A percentile compares a stretch with the other conserved stretches of the same genome.
phyloP scores from a whole-genome alignment of 75 land plant species.

The Chamaecyparis obtusa region DNA sequence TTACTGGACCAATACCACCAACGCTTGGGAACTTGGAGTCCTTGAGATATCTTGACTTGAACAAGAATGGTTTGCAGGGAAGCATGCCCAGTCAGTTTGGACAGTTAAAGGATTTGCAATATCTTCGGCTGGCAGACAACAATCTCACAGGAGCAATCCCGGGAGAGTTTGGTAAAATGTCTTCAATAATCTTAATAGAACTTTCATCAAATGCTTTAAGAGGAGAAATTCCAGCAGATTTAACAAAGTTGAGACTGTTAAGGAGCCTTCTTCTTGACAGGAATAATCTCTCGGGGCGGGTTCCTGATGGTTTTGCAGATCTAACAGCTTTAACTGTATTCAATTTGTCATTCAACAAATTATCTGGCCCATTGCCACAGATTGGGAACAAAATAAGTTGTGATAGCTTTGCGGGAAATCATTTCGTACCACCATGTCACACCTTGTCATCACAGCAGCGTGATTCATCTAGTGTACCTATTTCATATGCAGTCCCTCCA shows the following conservation, averaged over 20 bases:
- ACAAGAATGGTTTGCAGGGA: slow-evolving; percentile 35
- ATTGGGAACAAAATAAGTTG: slow-evolving; percentile 11
- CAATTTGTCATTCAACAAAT: slow-evolving; percentile 44
- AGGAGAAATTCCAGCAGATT: slow-evolving; percentile 50
- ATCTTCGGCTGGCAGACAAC: slow-evolving; percentile 27
- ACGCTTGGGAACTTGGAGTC: slow-evolving; percentile 28
- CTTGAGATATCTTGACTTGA: slow-evolving; percentile 38
- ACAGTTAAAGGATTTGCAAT: slow-evolving; percentile 21
- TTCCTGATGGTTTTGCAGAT: slow-evolving; percentile 30
- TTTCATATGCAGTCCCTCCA: slow-evolving; percentile 9
- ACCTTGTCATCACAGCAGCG: slow-evolving; percentile 4
- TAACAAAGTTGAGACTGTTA: slow-evolving; percentile 30
- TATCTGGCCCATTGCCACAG: slow-evolving; percentile 37
- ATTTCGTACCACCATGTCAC: slow-evolving; percentile 9
- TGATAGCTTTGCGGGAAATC: slow-evolving; percentile 29
- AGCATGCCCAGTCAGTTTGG: slow-evolving; percentile 35
- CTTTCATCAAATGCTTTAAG: slow-evolving; percentile 41
- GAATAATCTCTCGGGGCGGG: slow-evolving; percentile 57
- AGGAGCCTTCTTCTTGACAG: slow-evolving; percentile 36
- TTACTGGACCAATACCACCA: slow-evolving; percentile 36
- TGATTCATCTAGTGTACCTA: slow-evolving; percentile 7
- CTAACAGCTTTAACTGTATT: slow-evolving; percentile 24
- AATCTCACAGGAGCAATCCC: slow-evolving; percentile 45
- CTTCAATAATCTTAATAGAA: slow-evolving; percentile 24
- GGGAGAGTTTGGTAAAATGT: slow-evolving; percentile 15